phyloP scores from a whole-genome alignment of 2,329 filamentous ascomycete genomes.

The Colletotrichum tabaci region DNA sequence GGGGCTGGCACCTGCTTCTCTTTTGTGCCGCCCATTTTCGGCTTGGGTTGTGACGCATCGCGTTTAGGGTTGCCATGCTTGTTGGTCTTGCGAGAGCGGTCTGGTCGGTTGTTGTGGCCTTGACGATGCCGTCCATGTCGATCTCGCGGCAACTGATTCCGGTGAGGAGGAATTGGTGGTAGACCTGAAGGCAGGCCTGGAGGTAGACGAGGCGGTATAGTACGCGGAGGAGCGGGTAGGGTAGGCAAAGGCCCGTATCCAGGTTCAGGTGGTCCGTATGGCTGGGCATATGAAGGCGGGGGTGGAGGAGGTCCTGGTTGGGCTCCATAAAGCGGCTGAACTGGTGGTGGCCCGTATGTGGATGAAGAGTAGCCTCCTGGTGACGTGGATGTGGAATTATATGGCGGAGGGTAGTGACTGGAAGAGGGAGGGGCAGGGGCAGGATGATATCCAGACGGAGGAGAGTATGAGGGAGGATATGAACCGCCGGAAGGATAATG shows the following conservation, averaged over 20 bases:
- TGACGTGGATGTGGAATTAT: slow-evolving; percentile 2
- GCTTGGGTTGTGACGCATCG: slow-evolving; percentile 22
- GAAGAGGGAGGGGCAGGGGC: slow-evolving; percentile 27
- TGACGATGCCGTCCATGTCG: slow-evolving; percentile 51
- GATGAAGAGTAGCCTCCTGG: slow-evolving; percentile 15
- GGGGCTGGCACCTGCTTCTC: slow-evolving; percentile 4
- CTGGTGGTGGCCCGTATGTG: neutral
- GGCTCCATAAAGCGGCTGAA: slow-evolving; percentile 19
- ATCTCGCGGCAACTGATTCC: slow-evolving; percentile 52
- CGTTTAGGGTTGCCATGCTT: slow-evolving; percentile 44
- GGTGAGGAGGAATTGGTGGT: slow-evolving; percentile 29
- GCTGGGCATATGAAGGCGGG: slow-evolving; percentile 8
- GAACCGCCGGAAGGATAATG: slow-evolving; percentile 18
- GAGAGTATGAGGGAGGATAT: slow-evolving; percentile 29
- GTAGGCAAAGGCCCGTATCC: slow-evolving; percentile 24
- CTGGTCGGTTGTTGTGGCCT: slow-evolving; percentile 48
- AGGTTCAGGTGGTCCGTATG: slow-evolving; percentile 16
- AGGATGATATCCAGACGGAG: slow-evolving; percentile 26
- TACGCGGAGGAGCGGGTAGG: slow-evolving; percentile 18
- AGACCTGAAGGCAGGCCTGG: slow-evolving; percentile 28
- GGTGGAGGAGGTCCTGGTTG: slow-evolving; percentile 19
- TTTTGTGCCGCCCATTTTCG: slow-evolving; percentile 19
- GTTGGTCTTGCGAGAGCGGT: slow-evolving; percentile 46
- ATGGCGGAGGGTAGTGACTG: slow-evolving; percentile 19
- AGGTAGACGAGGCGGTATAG: slow-evolving; percentile 8